Evolutionary conservation across 1,139 yeast species (phyloP), one percentile per base, ranked within the genome.

Genomic region (Torulaspora globosa): DNA sequence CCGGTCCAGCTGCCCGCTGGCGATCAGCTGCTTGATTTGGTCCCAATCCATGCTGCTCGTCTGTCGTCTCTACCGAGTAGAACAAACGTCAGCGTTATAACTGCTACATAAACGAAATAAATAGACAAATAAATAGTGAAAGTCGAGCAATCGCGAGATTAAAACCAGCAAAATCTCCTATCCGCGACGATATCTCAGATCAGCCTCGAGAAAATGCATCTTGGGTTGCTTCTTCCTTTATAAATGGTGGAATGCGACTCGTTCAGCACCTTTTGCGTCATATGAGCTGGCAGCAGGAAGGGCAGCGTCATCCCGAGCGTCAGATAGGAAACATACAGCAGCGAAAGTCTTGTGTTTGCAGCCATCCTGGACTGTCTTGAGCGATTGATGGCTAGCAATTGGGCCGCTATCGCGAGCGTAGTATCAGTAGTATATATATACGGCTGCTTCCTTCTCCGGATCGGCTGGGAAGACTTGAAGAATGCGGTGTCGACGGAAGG

Each of bases 281-380:
- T 47, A 38, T 58, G 56, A 30, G 62, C 63, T 7, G 68, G 63
- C 18, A 60, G 36, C 5, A 52, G 44, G 43, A 63, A 63, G 5
- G 68, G 68, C 27, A 59, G 29, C 19, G 62, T 54, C 30, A 63
- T 46, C 24, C 63, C 60, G 30, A 63, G 36, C 16, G 60, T 49
- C 23, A 63, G 42, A 47, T 63, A 63, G 34, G 48, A 39, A 15
- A 47, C 41, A 35, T 47, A 47, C n/a, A 47, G 12, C 35, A 44
- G n/a, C 21, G 43, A 36, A 36, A 37, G 42, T 31, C 38, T 47
- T 19, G 34, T 44, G 14, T 29, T 39, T 12, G 30, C 33, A 14
- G 34, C 29, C 16, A 31, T 31, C 18, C 11, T 12, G 8, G 14
- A 8, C 4, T 12, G 6, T 15, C 19, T 31, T 11, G 29, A 26